Conservation (phyloP, 2,329 filamentous ascomycete species). For the Pleoardoris graminearum region DNA sequence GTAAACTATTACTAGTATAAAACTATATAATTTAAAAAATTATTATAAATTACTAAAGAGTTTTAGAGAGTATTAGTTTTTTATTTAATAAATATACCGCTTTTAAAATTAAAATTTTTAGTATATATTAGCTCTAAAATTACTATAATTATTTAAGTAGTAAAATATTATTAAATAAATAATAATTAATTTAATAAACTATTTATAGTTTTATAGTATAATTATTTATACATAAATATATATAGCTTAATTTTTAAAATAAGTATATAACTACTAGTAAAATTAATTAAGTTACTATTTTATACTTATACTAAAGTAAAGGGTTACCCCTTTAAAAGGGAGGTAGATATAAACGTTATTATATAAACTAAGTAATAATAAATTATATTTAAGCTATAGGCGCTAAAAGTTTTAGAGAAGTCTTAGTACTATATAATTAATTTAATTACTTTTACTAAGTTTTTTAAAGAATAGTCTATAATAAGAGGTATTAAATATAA, state of each 20-base stretch:
- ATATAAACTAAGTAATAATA: not conserved
- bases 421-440: no score
- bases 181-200: slow-evolving; percentile 53
- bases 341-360: slow-evolving; percentile 4
- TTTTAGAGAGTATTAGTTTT: no score
- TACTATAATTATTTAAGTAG: no score
- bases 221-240: slow-evolving; percentile 52
- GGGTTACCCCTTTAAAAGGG: not conserved
- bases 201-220: slow-evolving; percentile 51
- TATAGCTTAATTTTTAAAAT: slow-evolving; percentile 54
- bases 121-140: no score
- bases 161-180: slow-evolving; percentile 54
- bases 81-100: no score
- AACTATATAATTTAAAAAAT: slow-evolving; percentile 26
- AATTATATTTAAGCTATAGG: not conserved
- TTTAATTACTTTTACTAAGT: no score
- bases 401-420: not conserved
- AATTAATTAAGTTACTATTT: slow-evolving; percentile 50
- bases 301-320: no score
- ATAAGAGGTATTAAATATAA: no score
- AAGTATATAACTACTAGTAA: slow-evolving; percentile 52
- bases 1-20: slow-evolving; percentile 20
- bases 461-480: no score
- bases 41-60: slow-evolving; percentile 35
- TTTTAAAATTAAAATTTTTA: no score